Evolutionary conservation across 306 rosid genomes (phyloP).

Genomic region (Calophaca sinica): DNA sequence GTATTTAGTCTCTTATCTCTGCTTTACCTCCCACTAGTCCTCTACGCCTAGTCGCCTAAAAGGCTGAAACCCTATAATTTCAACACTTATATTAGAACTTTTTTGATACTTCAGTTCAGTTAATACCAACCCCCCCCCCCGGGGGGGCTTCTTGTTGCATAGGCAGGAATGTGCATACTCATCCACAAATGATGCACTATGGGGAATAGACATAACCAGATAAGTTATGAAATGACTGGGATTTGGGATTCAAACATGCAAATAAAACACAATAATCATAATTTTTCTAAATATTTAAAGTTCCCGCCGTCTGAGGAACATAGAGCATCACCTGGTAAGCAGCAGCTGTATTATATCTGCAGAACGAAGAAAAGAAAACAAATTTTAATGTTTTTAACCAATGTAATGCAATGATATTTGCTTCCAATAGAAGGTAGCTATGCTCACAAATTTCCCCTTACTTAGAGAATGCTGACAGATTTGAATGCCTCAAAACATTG

Average conservation of each 20-base stretch:
- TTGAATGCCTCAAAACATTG: constrained; percentile 63
- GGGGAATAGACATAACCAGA: background rate
- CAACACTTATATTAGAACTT: background rate
- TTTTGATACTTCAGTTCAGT: constrained; percentile 4
- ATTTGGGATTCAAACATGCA: constrained; percentile 29
- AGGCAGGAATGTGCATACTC: constrained; percentile 6
- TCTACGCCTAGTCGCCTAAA: background rate
- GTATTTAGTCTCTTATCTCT: background rate
- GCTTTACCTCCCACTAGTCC: background rate
- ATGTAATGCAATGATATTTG: constrained; percentile 27
- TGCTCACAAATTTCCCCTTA: constrained; percentile 46
- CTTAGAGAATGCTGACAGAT: constrained; percentile 72
- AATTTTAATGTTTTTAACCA: constrained; percentile 16
- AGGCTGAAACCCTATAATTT: background rate
- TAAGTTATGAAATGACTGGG: constrained; percentile 14
- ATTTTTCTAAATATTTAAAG: constrained; percentile 27
- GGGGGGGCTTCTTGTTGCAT: background rate
- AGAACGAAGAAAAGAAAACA: constrained; percentile 32
- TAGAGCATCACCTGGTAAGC: constrained; percentile 62
- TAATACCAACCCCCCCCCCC: background rate
- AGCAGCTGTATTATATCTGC: constrained; percentile 67
- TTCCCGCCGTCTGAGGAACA: constrained; percentile 34
- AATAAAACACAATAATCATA: constrained; percentile 35
- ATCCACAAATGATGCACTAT: constrained; percentile 9
- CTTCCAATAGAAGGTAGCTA: constrained; percentile 4